A percentile compares a stretch with the other conserved stretches of the same genome.
phyloP scores from a whole-genome alignment of 495 filamentous ascomycete species.

The Aspergillus cristatus region DNA sequence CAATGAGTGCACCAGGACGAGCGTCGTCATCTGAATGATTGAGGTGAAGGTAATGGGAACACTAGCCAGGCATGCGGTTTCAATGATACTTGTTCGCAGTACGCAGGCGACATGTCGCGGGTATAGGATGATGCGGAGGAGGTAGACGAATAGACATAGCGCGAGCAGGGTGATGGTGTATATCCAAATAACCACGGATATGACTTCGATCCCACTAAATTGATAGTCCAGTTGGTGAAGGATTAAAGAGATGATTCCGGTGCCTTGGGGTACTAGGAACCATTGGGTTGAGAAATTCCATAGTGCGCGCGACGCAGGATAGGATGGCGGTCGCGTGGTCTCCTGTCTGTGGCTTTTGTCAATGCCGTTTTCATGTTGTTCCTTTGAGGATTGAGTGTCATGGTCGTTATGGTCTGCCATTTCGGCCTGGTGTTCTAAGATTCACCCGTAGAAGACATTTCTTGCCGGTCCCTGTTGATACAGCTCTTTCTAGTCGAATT shows the following conservation, averaged over 20 bases:
- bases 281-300: conserved; percentile 24
- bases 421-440: no score
- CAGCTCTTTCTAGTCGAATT: no score
- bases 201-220: conserved; percentile 16
- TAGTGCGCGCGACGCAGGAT: conserved; percentile 9
- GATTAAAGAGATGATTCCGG: conserved; percentile 17
- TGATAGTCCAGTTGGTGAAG: conserved; percentile 24
- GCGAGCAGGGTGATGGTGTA: conserved; percentile 19
- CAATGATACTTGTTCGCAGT: conserved; percentile 13
- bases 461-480: no score
- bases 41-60: conserved; percentile 21
- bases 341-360: no score
- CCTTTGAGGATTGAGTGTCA: no score
- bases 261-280: conserved; percentile 27
- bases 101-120: conserved; percentile 15
- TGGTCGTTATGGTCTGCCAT: no score
- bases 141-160: conserved; percentile 14
- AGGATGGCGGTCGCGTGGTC: no score
- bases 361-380: no score
- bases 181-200: conserved; percentile 26
- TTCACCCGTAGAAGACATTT: no score
- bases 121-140: conserved; percentile 17
- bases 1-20: conserved; percentile 11
- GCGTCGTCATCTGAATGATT: conserved; percentile 16
- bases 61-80: conserved; percentile 25